Base-by-base conservation (phyloP, 805 yeast genomes). In the Suhomyces xylopsoci region DNA sequence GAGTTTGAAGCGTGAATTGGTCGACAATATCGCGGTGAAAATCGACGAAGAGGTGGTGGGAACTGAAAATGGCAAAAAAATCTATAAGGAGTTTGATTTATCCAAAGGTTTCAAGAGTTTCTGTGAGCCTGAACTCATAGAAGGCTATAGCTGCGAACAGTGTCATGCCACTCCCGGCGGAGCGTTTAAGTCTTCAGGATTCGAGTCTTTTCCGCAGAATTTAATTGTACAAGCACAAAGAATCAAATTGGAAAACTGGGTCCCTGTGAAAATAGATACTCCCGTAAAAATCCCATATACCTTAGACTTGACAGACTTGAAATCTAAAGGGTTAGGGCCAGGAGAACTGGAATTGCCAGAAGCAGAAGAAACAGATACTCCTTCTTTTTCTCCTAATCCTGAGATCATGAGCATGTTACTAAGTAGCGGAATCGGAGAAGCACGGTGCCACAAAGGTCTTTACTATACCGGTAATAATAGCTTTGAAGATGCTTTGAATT, bases 361-460 rank as follows among this genome's bases (percentile, higher is more conserved):
- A 1, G 69, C 64, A 6, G 45, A 51, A 5, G 49, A 45, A n/a
- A 5, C 55, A 52, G 1, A 62, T 52, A 1, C 52, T 45, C 20
- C 49, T 5, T 25, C 43, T 0, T 88, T 87, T 60, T 61, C 56
- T 2, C 87, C 94, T 5, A 79, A 90, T 55, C 71, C 68, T 30
- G 79, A 75, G 0, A 83, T 82, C 1, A 56, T 90, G 56, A 68
- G 76, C 7, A 75, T 78, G 53, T 78, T 94, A 7, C 66, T 74
- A 47, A 82, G 81, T 17, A 94, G 92, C 97, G 99, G 99, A n/a
- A 93, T 94, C 65, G 81, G 91, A 0, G 81, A 81, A 49, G 77
- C 79, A 20, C 78, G 93, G 47, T 77, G 85, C 43, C 74, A 74
- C 28, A 81, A 84, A 59, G 97, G 93, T 0, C 73, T 93, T 34